Percentiles rank a stretch among this genome's conserved stretches.
Evolutionary conservation across 129 eudicot species (phyloP).

Genomic region (Apium graveolens): DNA sequence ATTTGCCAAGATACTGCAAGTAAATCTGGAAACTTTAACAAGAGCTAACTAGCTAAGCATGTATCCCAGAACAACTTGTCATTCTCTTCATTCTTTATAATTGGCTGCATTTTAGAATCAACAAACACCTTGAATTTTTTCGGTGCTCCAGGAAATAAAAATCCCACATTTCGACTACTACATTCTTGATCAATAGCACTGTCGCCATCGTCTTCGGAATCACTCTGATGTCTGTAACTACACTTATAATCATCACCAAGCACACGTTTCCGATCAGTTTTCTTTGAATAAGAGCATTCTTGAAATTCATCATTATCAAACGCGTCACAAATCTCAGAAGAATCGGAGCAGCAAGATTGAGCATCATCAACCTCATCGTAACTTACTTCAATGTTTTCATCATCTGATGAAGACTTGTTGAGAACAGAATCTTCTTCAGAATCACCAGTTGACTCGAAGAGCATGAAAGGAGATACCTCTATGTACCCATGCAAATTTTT

Average conservation of each 20-base stretch:
- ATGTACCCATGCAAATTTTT: constrained; percentile 3
- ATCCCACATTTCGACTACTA: constrained; percentile 2
- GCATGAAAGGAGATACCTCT: constrained; percentile 25
- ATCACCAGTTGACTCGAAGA: constrained; percentile 30
- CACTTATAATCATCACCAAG: constrained; percentile 6
- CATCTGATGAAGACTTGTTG: neutral
- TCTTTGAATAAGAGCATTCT: constrained; percentile 26
- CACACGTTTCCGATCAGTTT: neutral
- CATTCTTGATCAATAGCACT: constrained; percentile 7
- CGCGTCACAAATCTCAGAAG: neutral
- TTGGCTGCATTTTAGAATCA: constrained; percentile 9
- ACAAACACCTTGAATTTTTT: constrained; percentile 18
- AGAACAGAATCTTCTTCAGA: constrained; percentile 23
- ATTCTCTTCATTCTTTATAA: constrained; percentile 17
- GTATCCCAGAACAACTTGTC: constrained; percentile 40
- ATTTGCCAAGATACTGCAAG: neutral
- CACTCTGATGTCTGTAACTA: neutral
- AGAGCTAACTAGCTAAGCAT: constrained; percentile 36
- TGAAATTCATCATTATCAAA: constrained; percentile 3
- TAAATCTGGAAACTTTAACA: neutral
- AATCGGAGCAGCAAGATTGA: constrained; percentile 15
- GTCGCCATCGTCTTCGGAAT: neutral
- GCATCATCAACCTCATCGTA: constrained; percentile 29
- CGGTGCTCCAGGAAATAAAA: neutral
- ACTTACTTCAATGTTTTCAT: neutral